These are phyloP conservation scores for Gremmenia infestans DNA, from an alignment of 2,329 filamentous ascomycete genomes.

Conservation along the genomic window DNA sequence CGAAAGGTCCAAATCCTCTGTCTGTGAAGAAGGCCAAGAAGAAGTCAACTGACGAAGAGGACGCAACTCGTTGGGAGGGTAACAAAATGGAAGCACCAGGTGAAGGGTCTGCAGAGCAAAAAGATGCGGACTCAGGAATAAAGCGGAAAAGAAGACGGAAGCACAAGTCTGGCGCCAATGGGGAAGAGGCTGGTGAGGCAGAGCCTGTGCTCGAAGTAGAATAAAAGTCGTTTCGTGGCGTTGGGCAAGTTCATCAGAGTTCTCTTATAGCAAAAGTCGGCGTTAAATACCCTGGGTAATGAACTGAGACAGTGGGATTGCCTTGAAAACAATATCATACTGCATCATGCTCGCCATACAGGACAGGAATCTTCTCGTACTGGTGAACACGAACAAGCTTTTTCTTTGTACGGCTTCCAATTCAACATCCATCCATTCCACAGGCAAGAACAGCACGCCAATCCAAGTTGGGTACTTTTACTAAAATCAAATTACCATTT, in stretches of 20 bases:
- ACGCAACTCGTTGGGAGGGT: constrained; percentile 17
- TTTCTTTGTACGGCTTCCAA: no score
- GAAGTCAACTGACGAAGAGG: constrained; percentile 34
- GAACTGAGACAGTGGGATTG: neutral
- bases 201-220: constrained; percentile 8
- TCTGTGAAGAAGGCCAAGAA: constrained; percentile 66
- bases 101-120: constrained; percentile 7
- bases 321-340: neutral
- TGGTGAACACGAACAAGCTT: no score
- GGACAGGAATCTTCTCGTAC: no score
- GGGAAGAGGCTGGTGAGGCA: constrained; percentile 8
- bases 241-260: constrained; percentile 2
- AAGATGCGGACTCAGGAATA: constrained; percentile 18
- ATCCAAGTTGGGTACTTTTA: no score
- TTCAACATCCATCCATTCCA: no score
- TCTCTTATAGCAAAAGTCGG: constrained; percentile 5
- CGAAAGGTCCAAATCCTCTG: constrained; percentile 67
- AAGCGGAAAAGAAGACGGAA: constrained; percentile 38
- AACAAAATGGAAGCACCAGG: constrained; percentile 27
- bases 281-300: constrained; percentile 15
- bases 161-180: constrained; percentile 26
- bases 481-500: neutral
- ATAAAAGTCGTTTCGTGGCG: constrained; percentile 13
- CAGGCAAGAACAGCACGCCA: no score
- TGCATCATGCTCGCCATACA: neutral